Evolutionary conservation across 2,329 filamentous ascomycete species (phyloP).

Genomic region (Colletotrichum echinochloae): DNA sequence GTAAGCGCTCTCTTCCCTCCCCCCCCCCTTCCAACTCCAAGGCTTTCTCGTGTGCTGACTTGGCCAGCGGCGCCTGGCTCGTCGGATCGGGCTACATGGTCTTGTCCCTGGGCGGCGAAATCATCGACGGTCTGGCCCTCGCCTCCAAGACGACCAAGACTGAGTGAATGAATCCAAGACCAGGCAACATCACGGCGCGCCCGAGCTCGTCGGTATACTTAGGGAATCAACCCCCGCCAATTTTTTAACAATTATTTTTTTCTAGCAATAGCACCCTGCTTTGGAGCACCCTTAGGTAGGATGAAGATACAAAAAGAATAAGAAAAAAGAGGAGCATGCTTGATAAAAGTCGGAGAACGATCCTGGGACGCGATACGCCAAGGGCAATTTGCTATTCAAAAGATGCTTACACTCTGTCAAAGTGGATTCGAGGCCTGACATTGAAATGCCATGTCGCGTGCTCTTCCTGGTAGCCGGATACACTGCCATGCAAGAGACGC

Average conservation of each 20-base stretch:
- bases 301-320: not conserved
- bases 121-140: conserved; percentile 59
- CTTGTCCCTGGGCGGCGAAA: conserved; percentile 60
- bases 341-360: not conserved
- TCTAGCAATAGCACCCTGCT: not conserved
- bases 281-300: not conserved
- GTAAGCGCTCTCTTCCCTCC: conserved; percentile 52
- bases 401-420: not conserved
- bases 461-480: not conserved
- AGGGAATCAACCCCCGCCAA: too few relatives aligned
- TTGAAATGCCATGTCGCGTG: not conserved
- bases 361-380: not conserved
- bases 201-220: not conserved
- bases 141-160: conserved; percentile 54
- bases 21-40: not conserved
- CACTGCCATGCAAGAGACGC: not conserved
- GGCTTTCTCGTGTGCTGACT: conserved; percentile 6
- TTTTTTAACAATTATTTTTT: too few relatives aligned
- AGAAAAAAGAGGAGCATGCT: not conserved
- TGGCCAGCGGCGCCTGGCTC: conserved; percentile 65
- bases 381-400: not conserved
- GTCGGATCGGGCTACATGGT: conserved; percentile 65
- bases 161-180: conserved; percentile 51
- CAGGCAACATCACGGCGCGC: not conserved
- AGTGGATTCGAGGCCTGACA: not conserved